Percentiles rank a stretch among this genome's conserved stretches.
phyloP scores from a whole-genome alignment of 805 yeast species.

The Candida xiaguanensis region DNA sequence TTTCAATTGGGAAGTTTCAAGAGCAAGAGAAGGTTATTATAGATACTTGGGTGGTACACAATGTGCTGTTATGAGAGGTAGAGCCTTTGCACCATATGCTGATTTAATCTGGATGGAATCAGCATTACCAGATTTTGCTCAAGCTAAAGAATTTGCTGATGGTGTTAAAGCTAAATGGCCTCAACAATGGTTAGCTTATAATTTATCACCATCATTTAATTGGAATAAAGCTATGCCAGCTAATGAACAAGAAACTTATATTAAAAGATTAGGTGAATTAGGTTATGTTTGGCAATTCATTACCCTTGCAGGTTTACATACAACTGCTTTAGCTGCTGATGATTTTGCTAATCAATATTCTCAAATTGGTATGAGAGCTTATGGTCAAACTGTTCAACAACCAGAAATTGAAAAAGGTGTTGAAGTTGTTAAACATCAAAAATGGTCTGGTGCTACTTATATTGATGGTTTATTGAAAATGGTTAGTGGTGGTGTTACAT shows the following conservation, averaged over 20 bases:
- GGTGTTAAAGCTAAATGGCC: constrained; percentile 83
- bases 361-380: constrained; percentile 89
- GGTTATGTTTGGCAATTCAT: constrained; percentile 98
- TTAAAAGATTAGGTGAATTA: constrained; percentile 75
- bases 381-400: constrained; percentile 82
- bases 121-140: constrained; percentile 87
- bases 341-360: constrained; percentile 77
- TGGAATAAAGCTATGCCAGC: constrained; percentile 93
- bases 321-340: constrained; percentile 89
- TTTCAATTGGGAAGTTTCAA: constrained; percentile 93
- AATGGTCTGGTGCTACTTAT: constrained; percentile 98
- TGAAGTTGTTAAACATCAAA: constrained; percentile 96
- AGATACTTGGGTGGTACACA: constrained; percentile 94
- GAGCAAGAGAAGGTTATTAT: constrained; percentile 96
- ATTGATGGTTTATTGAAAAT: constrained; percentile 85
- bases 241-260: constrained; percentile 86
- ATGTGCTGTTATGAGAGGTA: constrained; percentile 95
- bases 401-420: constrained; percentile 85
- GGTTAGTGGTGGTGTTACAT: constrained; percentile 90
- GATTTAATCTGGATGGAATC: constrained; percentile 99
- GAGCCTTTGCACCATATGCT: constrained; percentile 92
- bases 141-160: constrained; percentile 91
- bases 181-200: constrained; percentile 93
- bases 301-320: constrained; percentile 94
- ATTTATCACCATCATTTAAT: constrained; percentile 95